A percentile compares a stretch with the other conserved stretches of the same genome.
phyloP scores from a whole-genome alignment of 2,329 filamentous ascomycete genomes.

The Pseudocercospora fijiensis region DNA sequence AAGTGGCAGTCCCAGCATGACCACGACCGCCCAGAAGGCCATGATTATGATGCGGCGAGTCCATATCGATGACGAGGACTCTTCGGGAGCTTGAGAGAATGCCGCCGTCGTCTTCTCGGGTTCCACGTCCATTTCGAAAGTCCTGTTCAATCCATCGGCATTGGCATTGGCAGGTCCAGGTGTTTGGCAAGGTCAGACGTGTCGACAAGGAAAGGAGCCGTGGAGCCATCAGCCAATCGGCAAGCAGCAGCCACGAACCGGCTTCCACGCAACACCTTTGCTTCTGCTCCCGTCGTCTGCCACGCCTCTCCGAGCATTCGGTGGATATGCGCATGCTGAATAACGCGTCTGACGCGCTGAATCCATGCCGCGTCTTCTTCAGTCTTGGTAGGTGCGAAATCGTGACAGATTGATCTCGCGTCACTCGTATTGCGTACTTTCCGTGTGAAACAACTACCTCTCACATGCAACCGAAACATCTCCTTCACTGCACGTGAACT shows the following conservation, averaged over 20 bases:
- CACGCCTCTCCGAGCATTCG: not conserved
- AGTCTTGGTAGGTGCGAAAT: not conserved
- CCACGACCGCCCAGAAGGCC: conserved; percentile 86
- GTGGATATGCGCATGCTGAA: not conserved
- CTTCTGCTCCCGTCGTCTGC: not conserved
- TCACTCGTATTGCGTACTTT: not conserved
- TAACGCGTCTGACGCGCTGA: not conserved
- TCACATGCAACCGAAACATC: not conserved
- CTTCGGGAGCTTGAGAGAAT: not conserved
- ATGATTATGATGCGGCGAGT: conserved; percentile 73
- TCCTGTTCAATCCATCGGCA: not conserved
- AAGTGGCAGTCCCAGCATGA: conserved; percentile 82
- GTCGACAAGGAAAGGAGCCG: conserved; percentile 11
- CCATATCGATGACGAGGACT: conserved; percentile 70
- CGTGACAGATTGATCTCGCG: not conserved
- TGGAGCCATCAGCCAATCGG: not conserved
- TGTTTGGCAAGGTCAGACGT: conserved; percentile 10
- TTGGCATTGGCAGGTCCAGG: conserved; percentile 7
- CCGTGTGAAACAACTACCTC: not conserved
- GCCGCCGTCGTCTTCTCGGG: not conserved
- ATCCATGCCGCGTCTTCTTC: not conserved
- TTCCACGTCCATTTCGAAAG: conserved; percentile 10
- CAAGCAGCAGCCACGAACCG: not conserved
- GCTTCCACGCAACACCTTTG: not conserved
- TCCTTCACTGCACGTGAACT: not conserved